Base-by-base conservation (phyloP, 768 basidiomycete species). In the Rhizopogon vinicolor region DNA sequence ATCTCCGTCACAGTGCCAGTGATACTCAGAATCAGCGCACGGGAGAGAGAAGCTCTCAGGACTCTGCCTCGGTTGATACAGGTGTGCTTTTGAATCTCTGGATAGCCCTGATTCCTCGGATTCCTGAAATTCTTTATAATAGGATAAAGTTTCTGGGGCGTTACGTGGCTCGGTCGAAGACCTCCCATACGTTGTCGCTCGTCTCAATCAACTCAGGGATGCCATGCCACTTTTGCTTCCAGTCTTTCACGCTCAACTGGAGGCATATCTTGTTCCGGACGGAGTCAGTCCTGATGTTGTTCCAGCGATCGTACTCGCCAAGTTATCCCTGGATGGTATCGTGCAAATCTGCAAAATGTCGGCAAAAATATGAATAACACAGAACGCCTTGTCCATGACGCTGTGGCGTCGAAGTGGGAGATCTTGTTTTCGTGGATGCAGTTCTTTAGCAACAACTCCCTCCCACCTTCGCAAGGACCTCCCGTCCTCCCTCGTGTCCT, bases 361-460 rank as follows among this genome's bases (percentile, higher is more conserved):
- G 44, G 44, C 5, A 53, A 19, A 12, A 44, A 37, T 25, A 51
- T 48, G 22, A 2, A 22, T 22, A 22, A 22, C 31, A 46, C 18
- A 51, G 52, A 48, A 25, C 41, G 52, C 45, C 18, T 35, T 22
- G 52, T 48, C 12, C 52, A 51, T 2, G 44, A 49, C 10, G 48
- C 44, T 51, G 18, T 53, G 22, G 52, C 43, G n/a, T 48, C 52
- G 14, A 53, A 53, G 52, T 53, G 52, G 52, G 45, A 53, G 3
- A 50, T 16, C 9, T 28, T 53, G 44, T 53, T 53, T 19, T 29
- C 52, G 5, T 53, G 52, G 52, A 53, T 53, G 52, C 42, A 35
- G 19, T 53, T 53, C 52, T 48, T 53, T 35, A 44, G 35, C 19
- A 35, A 51, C 22, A 44, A 35, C 31, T 53, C 51, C 44, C 43